Percentiles rank a stretch among this genome's conserved stretches.
These are phyloP conservation scores for Arabis alpina DNA, from an alignment of 345 rosid species.

Conservation along the genomic window DNA sequence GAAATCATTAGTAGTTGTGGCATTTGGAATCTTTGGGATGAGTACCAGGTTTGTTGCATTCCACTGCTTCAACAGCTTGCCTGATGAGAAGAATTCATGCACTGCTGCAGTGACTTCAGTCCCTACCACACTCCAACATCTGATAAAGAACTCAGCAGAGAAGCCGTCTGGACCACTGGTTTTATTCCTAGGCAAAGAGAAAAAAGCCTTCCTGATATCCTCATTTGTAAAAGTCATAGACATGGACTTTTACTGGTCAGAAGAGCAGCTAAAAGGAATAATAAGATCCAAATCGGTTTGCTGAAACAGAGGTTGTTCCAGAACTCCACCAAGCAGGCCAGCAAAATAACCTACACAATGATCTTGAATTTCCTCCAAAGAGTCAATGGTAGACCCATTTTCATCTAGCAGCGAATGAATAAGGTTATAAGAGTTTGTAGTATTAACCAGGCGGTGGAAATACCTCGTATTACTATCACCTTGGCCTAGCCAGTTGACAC, in stretches of 20 bases:
- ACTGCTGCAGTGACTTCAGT: not conserved
- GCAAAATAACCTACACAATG: not conserved
- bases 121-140: not conserved
- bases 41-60: not conserved
- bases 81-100: not conserved
- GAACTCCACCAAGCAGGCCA: fast-evolving
- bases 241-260: too few species aligned
- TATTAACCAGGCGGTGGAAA: too few species aligned
- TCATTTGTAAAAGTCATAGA: fast-evolving
- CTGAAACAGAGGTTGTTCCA: not conserved
- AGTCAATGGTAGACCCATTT: too few species aligned
- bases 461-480: too few species aligned
- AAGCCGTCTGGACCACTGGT: not conserved
- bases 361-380: too few species aligned
- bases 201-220: not conserved
- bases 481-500: too few species aligned
- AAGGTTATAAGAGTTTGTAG: too few species aligned
- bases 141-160: not conserved
- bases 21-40: not conserved
- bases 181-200: not conserved
- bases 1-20: not conserved
- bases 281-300: not conserved
- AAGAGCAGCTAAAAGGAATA: not conserved
- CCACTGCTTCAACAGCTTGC: not conserved
- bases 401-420: too few species aligned